Base-by-base conservation (phyloP, 805 yeast genomes). In the Candida mattraensis region DNA sequence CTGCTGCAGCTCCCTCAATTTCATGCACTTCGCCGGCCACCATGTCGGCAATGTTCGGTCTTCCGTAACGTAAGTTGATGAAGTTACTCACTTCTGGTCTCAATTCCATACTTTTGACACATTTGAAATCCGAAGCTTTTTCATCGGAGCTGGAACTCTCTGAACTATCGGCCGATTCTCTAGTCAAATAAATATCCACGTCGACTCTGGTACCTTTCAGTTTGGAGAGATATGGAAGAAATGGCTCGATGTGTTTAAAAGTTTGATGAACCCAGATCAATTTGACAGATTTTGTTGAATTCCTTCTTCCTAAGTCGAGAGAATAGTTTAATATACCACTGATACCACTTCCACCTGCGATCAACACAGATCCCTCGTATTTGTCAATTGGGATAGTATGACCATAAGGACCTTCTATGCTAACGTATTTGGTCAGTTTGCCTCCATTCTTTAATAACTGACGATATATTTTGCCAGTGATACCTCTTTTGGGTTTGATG, bases 381-480 rank as follows among this genome's bases (percentile, higher is more conserved):
- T 64, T 61, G 14, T 60, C 60, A 11, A 76, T 60, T 2, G 80
- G 73, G 4, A 74, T 53, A 3, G 70, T 44, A 24, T 67, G 64
- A 1, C 87, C 86, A 51, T 84, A 83, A 2, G 89, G 88, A 1
- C 91, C 91, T 53, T 83, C 91, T 3, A 78, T 29, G 8, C 66
- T 54, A 7, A 69, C 52, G 14, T 56, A 58, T 33, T 67, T 58
- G 12, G 49, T 44, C 14, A 56, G 39, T 7, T 34, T 40, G 20
- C 58, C 59, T 30, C 54, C 68, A 26, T 54, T 63, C 38, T 37
- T 46, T 17, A 47, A 12, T 10, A 69, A 43, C 31, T 58, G 55
- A 15, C 54, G 51, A 39, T 58, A 53, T 17, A 76, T 48, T 21
- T 61, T 62, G 35, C 56, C 62, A 83, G 1, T n/a, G n/a, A n/a